Base-by-base conservation (phyloP, 345 rosid species). In the Acer campestre region DNA sequence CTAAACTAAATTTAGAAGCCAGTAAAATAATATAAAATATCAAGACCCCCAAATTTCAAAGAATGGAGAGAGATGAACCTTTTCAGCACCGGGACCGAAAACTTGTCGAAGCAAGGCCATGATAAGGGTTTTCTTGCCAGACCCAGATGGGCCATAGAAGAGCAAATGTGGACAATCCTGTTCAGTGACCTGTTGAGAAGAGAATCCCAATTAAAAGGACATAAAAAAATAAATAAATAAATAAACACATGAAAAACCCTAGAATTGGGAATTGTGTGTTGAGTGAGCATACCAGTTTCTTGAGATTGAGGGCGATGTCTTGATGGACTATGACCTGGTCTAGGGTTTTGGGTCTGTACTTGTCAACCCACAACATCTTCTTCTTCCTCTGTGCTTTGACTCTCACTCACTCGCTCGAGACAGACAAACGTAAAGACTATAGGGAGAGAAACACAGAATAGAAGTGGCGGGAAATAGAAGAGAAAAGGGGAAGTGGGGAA, bases 121-220 rank as follows among this genome's bases (percentile, higher is more conserved):
- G 81, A 96, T 87, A 85, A 96, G 98, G 92, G 98, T 96, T 94
- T 96, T 96, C 91, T 96, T 96, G 85, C 99, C 99, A 29, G 95
- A 90, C 25, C 99, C 99, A 69, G 97, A 86, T 5, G 98, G 98
- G 5, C 99, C 99, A 84, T 92, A 94, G 91, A 96, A 94, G 73
- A 96, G 97, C 85, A 96, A 85, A 80, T 96, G 99, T 4, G 97
- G 99, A 68, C 97, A 96, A 78, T 96, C 98, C 75, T 96, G 99
- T 80, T 96, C 97, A 10, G 90, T 58, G 2, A 96, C 99, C 99
- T 95, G 70, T 63, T 48, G 40, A 16, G 10, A 58, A 58, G 61
- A 7, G n/a, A 53, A 53, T 9, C 12, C n/a, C 48, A 29, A 22
- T 3, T 18, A 48, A n/a, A n/a, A 2, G 17, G 46, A 42, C 46